Evolutionary conservation across 139 green algal genomes (phyloP).

Genomic region (Mesotaenium endlicherianum): DNA sequence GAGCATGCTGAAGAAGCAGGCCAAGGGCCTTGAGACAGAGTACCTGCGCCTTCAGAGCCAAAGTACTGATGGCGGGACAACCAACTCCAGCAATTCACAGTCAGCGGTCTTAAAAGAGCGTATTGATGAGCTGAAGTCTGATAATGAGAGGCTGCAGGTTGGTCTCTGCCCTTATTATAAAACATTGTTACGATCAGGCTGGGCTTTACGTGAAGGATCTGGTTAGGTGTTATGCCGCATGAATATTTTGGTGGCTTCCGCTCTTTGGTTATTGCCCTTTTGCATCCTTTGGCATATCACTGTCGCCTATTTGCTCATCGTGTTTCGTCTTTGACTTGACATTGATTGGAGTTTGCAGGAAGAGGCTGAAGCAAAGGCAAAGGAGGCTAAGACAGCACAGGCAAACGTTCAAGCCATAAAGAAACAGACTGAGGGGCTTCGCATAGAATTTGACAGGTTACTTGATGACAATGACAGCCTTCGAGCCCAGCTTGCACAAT

Average conservation of each 20-base stretch:
- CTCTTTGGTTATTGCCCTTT: neutral
- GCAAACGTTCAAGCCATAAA: conserved; percentile 25
- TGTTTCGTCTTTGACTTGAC: neutral
- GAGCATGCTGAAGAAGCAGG: conserved; percentile 38
- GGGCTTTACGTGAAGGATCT: neutral
- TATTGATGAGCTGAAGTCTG: neutral
- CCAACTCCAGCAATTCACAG: too few relatives aligned
- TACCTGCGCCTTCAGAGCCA: conserved; percentile 39
- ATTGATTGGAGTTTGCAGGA: neutral
- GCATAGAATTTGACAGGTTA: conserved; percentile 18
- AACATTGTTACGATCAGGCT: neutral
- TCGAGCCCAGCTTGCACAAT: conserved; percentile 8
- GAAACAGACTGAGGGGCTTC: conserved; percentile 36
- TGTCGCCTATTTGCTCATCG: neutral
- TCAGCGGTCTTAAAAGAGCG: conserved; percentile 24
- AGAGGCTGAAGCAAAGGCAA: conserved; percentile 6
- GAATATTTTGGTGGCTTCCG: neutral
- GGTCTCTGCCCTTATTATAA: neutral
- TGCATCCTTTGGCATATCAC: neutral
- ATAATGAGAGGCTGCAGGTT: neutral
- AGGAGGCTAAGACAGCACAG: neutral
- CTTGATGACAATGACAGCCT: conserved; percentile 33
- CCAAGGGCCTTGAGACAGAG: conserved; percentile 30
- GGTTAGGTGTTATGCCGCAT: neutral
- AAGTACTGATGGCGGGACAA: too few relatives aligned